These are phyloP conservation scores for Candida oleophila DNA, from an alignment of 805 yeast species.

Conservation along the genomic window DNA sequence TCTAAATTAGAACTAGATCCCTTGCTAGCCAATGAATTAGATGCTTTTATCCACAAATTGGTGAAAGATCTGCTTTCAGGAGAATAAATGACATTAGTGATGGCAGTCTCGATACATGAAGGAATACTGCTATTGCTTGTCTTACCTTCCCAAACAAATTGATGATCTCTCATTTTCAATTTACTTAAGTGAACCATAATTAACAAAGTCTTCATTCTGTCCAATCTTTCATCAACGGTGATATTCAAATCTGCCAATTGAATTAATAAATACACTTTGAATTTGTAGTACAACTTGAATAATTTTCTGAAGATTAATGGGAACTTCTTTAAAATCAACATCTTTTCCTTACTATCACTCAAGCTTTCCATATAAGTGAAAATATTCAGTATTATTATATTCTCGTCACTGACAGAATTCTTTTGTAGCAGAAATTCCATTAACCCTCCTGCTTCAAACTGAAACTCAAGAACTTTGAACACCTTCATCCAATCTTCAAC, in stretches of 20 bases:
- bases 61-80: constrained; percentile 78
- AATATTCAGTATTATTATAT: constrained; percentile 62
- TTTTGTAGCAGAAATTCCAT: constrained; percentile 52
- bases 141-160: constrained; percentile 39
- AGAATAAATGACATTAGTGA: constrained; percentile 68
- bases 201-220: constrained; percentile 67
- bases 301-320: constrained; percentile 71
- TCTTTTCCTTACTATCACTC: constrained; percentile 43
- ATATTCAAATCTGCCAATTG: constrained; percentile 66
- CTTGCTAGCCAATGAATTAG: constrained; percentile 22
- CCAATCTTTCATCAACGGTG: constrained; percentile 57
- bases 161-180: constrained; percentile 59
- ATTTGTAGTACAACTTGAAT: constrained; percentile 63
- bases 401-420: constrained; percentile 46
- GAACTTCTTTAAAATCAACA: constrained; percentile 41
- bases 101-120: constrained; percentile 79
- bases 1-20: constrained; percentile 2
- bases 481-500: constrained; percentile 77
- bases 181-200: constrained; percentile 64
- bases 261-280: constrained; percentile 59
- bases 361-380: constrained; percentile 68
- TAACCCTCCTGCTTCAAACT: constrained; percentile 58
- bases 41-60: constrained; percentile 66
- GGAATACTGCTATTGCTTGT: constrained; percentile 48
- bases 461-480: constrained; percentile 70